These are phyloP conservation scores for Mycena metata DNA, from an alignment of 768 basidiomycete species.

Conservation along the genomic window DNA sequence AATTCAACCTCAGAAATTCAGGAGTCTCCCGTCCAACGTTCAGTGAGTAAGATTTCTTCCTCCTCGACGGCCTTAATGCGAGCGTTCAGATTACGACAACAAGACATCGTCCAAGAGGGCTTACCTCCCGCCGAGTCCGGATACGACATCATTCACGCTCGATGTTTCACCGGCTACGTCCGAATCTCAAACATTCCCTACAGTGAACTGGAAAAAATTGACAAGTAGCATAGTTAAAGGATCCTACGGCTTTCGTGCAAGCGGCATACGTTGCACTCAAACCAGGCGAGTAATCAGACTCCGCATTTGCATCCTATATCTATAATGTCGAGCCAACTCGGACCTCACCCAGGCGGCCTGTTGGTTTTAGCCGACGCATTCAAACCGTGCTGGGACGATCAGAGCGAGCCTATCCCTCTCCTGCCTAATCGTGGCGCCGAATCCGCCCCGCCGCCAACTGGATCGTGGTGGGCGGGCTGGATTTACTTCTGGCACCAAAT, in stretches of 20 bases:
- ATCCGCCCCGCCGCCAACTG: background rate
- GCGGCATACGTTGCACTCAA: background rate
- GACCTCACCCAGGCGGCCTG: background rate
- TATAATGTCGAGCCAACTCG: background rate
- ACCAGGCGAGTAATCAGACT: background rate
- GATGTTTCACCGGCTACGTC: slow-evolving; percentile 7
- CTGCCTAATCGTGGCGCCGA: background rate
- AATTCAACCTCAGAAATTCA: background rate
- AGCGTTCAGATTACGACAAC: background rate
- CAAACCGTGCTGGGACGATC: slow-evolving; percentile 3
- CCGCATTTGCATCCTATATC: background rate
- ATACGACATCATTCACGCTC: slow-evolving; percentile 16
- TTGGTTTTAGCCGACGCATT: background rate
- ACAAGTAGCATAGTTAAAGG: background rate
- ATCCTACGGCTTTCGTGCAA: slow-evolving; percentile 2
- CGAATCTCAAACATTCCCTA: background rate
- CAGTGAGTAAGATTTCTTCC: background rate
- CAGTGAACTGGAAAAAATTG: background rate
- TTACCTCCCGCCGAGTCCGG: background rate
- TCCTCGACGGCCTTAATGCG: background rate
- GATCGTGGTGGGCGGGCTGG: slow-evolving; percentile 15
- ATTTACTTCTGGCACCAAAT: background rate
- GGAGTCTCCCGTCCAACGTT: background rate
- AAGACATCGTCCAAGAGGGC: background rate
- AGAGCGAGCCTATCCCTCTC: background rate